Evolutionary conservation across 176 grass and related monocot species (phyloP).

Genomic region (Themeda triandra): DNA sequence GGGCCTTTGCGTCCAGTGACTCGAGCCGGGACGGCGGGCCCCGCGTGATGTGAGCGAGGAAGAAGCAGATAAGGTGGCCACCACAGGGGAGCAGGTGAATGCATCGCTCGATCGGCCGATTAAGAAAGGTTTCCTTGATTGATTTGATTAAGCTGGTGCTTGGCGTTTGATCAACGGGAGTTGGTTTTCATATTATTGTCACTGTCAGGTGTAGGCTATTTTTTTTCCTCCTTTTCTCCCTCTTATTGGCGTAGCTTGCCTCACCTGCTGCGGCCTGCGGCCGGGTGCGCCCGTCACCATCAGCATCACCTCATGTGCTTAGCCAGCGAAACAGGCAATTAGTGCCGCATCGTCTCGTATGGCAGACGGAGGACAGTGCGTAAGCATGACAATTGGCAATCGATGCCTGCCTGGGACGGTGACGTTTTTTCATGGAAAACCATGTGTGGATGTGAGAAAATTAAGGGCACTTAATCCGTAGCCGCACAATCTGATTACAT

Average conservation of each 20-base stretch:
- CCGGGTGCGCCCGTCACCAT: not conserved
- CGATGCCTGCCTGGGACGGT: too few relatives aligned
- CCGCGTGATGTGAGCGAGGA: slow-evolving; percentile 42
- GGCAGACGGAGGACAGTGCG: not conserved
- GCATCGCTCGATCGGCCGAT: not conserved
- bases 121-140: slow-evolving; percentile 25
- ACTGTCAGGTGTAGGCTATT: not conserved
- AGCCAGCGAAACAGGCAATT: not conserved
- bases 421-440: too few relatives aligned
- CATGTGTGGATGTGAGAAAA: too few relatives aligned
- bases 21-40: slow-evolving; percentile 14
- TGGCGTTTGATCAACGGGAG: not conserved
- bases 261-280: not conserved
- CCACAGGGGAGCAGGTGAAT: not conserved
- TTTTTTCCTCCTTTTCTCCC: not conserved
- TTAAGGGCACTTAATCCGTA: too few relatives aligned
- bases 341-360: not conserved
- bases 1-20: not conserved
- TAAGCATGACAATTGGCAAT: not conserved
- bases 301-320: slow-evolving; percentile 5
- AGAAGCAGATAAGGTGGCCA: slow-evolving; percentile 50
- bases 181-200: slow-evolving; percentile 8
- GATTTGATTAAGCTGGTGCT: slow-evolving; percentile 6
- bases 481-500: not conserved
- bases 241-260: not conserved